phyloP scores from a whole-genome alignment of 345 rosid genomes.

The Heritiera fomes region DNA sequence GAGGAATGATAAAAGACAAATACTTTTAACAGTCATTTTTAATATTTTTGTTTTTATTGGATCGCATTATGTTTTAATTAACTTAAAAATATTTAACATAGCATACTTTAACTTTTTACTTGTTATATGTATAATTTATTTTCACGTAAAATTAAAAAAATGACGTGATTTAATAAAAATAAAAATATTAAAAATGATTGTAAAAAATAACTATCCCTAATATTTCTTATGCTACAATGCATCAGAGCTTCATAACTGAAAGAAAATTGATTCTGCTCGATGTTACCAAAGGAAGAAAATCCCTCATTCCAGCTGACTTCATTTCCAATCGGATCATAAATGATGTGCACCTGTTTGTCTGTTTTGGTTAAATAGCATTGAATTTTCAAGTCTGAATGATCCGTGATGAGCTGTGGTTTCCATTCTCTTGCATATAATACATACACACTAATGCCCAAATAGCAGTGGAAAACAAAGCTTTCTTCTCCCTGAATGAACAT shows the following conservation, averaged over 20 bases:
- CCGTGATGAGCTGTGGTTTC: not conserved
- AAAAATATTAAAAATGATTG: no score
- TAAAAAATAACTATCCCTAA: no score
- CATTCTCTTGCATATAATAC: not conserved
- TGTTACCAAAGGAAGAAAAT: not conserved
- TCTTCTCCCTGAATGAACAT: not conserved
- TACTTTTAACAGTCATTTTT: no score
- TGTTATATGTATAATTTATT: no score
- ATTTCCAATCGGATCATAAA: not conserved
- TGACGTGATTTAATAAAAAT: no score
- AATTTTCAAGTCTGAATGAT: not conserved
- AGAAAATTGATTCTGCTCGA: constrained; percentile 1
- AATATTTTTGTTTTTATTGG: no score
- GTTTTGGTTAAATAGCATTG: not conserved
- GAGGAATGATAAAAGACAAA: no score
- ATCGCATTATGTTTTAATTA: no score
- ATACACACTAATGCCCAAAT: not conserved
- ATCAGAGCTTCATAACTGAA: not conserved
- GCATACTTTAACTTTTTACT: no score
- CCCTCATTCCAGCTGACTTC: not conserved
- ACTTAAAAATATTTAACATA: no score
- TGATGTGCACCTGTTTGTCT: no score
- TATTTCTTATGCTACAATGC: not conserved
- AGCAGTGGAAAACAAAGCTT: not conserved
- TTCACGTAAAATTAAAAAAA: no score